Conservation (phyloP, 176 grass and related monocot species). For the Avena eriantha region DNA sequence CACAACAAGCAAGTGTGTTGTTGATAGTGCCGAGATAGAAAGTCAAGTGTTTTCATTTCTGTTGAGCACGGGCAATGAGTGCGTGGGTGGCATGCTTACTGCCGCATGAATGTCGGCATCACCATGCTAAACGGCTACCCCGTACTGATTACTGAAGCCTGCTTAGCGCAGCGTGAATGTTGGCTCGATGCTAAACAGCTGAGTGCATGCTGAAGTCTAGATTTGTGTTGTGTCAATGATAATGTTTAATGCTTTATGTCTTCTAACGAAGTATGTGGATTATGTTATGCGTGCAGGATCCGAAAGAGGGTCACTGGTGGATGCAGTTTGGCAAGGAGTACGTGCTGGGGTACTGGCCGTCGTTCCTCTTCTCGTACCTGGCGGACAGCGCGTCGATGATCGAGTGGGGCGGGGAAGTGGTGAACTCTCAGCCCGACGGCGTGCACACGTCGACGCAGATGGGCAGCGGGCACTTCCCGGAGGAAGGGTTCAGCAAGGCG, state of each 20-base stretch:
- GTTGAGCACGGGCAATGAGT: conserved; percentile 56
- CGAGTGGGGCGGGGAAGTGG: conserved; percentile 95
- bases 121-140: not conserved
- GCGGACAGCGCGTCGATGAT: conserved; percentile 80
- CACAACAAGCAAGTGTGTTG: conserved; percentile 36
- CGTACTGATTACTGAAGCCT: not conserved
- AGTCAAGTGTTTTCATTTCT: conserved; percentile 36
- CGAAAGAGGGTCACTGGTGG: conserved; percentile 96
- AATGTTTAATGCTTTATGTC: not conserved
- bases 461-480: conserved; percentile 85
- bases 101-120: conserved; percentile 12
- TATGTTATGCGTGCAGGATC: conserved; percentile 57
- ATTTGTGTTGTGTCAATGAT: too few relatives aligned
- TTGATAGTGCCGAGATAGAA: conserved; percentile 28
- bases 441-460: conserved; percentile 85
- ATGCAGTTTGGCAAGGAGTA: conserved; percentile 92
- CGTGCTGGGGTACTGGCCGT: conserved; percentile 89
- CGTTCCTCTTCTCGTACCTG: conserved; percentile 89
- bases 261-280: conserved; percentile 9
- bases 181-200: too few relatives aligned
- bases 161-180: too few relatives aligned
- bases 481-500: conserved; percentile 88
- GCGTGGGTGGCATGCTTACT: conserved; percentile 2
- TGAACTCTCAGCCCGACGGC: conserved; percentile 75
- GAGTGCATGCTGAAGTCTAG: too few relatives aligned